A percentile compares a stretch with the other conserved stretches of the same genome.
These are phyloP conservation scores for Cordyceps pruinosa DNA, from an alignment of 2,329 filamentous ascomycete species.

Conservation along the genomic window DNA sequence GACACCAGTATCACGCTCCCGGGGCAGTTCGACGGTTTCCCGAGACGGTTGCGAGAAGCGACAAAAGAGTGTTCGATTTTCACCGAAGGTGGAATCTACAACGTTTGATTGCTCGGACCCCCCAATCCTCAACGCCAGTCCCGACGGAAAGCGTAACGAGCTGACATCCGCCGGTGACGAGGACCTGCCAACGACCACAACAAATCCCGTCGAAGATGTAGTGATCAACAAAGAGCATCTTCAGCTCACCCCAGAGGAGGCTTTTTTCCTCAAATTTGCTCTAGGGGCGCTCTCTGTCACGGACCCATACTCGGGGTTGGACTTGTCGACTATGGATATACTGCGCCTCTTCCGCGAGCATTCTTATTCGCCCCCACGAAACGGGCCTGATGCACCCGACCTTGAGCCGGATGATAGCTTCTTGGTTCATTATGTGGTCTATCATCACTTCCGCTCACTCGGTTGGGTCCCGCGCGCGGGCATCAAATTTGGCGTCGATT, in stretches of 20 bases:
- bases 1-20: slow-evolving; percentile 3
- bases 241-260: slow-evolving; percentile 85
- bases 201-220: background rate
- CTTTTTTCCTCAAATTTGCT: slow-evolving; percentile 80
- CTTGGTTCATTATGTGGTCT: slow-evolving; percentile 78
- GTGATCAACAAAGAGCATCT: slow-evolving; percentile 66
- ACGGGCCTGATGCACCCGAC: slow-evolving; percentile 25
- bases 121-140: slow-evolving; percentile 37
- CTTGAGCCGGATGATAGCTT: slow-evolving; percentile 76
- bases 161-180: slow-evolving; percentile 18
- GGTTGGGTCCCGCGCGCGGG: slow-evolving; percentile 92
- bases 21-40: slow-evolving; percentile 2
- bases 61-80: slow-evolving; percentile 64
- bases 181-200: slow-evolving; percentile 12
- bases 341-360: slow-evolving; percentile 61
- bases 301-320: slow-evolving; percentile 37
- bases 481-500: slow-evolving; percentile 92
- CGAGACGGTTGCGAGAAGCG: slow-evolving; percentile 27
- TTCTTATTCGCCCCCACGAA: slow-evolving; percentile 60
- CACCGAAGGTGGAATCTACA: slow-evolving; percentile 57
- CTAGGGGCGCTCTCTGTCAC: slow-evolving; percentile 66
- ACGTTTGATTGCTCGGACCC: slow-evolving; percentile 50
- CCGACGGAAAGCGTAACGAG: background rate
- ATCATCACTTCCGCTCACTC: slow-evolving; percentile 91
- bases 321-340: slow-evolving; percentile 49